Evolutionary conservation across 345 rosid genomes (phyloP).

Genomic region (Populus euphratica): DNA sequence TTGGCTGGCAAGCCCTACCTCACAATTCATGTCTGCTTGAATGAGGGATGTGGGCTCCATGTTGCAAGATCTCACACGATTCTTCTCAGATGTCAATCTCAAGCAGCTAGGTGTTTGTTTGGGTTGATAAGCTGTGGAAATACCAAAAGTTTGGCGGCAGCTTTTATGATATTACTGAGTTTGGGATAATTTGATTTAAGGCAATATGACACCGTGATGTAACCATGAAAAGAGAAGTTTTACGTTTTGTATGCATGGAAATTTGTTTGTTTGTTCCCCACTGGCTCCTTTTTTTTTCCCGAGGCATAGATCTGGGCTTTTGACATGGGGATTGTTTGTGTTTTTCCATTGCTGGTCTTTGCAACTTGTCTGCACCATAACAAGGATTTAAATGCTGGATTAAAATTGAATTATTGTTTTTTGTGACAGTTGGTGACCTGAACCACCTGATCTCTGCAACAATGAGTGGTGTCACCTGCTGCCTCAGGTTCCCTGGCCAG

Average conservation of each 20-base stretch:
- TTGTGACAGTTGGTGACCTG: slow-evolving; percentile 17
- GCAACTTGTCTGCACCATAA: not conserved
- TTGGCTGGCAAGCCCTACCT: not conserved
- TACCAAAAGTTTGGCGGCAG: not conserved
- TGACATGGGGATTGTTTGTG: not conserved
- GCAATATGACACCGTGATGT: not conserved
- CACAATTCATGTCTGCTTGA: not conserved
- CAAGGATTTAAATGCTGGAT: not conserved
- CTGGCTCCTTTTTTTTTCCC: not conserved
- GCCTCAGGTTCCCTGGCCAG: slow-evolving; percentile 24
- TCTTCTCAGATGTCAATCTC: not conserved
- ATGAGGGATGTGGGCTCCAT: not conserved
- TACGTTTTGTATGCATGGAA: not conserved
- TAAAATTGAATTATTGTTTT: not conserved
- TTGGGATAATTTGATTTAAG: not conserved
- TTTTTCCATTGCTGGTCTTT: not conserved
- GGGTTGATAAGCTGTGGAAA: not conserved
- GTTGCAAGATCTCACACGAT: not conserved
- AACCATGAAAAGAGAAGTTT: not conserved
- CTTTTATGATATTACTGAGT: not conserved
- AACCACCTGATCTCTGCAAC: slow-evolving; percentile 26
- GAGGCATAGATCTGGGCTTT: no score
- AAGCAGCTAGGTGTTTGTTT: not conserved
- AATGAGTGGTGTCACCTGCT: slow-evolving; percentile 22
- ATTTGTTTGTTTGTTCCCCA: no score